Evolutionary conservation across 2,329 filamentous ascomycete species (phyloP), one percentile per base, ranked within the genome.

Genomic region (Gaeumannomyces sp.): DNA sequence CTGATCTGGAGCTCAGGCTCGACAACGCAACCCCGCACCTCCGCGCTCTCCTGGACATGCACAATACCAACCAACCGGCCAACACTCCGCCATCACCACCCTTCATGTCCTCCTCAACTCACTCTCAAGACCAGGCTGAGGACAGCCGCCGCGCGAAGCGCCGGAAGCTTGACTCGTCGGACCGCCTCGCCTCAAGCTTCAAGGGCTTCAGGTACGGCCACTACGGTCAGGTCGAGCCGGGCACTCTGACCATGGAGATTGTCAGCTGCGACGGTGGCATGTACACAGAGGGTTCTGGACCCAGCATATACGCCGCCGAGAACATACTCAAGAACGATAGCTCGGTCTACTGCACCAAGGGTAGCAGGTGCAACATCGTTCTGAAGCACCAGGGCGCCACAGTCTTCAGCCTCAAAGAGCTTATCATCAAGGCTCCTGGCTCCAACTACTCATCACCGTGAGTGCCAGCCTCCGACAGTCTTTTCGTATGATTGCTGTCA

Each of bases 341-440:
- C 65, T 91, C 89, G 14, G 92, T 97, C 2, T 98, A 97, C 73
- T 96, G 93, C 76, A 96, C 93, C 53, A 91, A 94, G 74, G 88
- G 87, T n/a, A 90, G 90, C 67, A 85, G 88, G 65, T 97, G 93
- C 78, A 97, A 97, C 72, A 86, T 98, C 70, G 82, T 98, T 16
- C 77, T 98, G 65, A 86, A 87, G 66, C 94, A 98, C 74, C 87
- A 90, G 69, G 92, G 91, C 59, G 87, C 87, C 53, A 89, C 90
- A 2, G 86, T 90, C 0, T 98, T 98, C 72, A 91, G 85, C 64
- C 77, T 98, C 64, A 90, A 92, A 70, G 94, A 94, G 77, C 79
- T 98, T 62, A 83, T 96, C 68, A 96, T 98, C 76, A 93, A 92
- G 74, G 92, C 91, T 13, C 94, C 94, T 0, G 86, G 87, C 50